Evolutionary conservation across 2,329 filamentous ascomycete genomes (phyloP).

Genomic region (Colletotrichum musicola): DNA sequence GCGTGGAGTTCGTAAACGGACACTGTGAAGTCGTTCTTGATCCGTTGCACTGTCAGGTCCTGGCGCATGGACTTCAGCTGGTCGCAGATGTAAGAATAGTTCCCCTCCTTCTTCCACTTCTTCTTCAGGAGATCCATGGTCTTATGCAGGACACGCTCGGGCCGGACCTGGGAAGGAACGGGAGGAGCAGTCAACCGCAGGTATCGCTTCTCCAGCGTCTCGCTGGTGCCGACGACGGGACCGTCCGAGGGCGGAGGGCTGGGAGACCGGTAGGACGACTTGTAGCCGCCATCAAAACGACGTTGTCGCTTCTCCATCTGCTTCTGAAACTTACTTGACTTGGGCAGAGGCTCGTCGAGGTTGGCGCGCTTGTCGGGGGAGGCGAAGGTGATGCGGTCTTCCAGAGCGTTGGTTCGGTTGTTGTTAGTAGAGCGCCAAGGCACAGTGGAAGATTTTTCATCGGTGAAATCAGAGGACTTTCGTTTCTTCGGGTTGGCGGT

Average conservation of each 20-base stretch:
- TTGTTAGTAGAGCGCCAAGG: constrained; percentile 83
- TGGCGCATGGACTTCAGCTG: constrained; percentile 99
- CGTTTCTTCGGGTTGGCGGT: constrained; percentile 76
- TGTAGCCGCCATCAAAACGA: constrained; percentile 81
- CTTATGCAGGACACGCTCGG: constrained; percentile 82
- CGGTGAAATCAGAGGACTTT: constrained; percentile 78
- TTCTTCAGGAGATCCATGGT: constrained; percentile 90
- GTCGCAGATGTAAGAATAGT: constrained; percentile 98
- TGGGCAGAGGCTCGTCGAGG: constrained; percentile 58
- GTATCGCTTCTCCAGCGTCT: constrained; percentile 91
- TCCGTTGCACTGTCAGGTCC: constrained; percentile 96
- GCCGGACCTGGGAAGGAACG: constrained; percentile 89
- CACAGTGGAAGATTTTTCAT: constrained; percentile 66
- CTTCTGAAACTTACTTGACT: constrained; percentile 89
- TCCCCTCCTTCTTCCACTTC: constrained; percentile 94
- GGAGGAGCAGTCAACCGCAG: constrained; percentile 93
- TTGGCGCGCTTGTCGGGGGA: constrained; percentile 60
- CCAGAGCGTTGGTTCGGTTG: constrained; percentile 62
- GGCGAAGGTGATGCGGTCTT: constrained; percentile 80
- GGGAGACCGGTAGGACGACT: constrained; percentile 66
- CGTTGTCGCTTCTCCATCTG: constrained; percentile 89
- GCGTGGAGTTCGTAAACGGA: constrained; percentile 98
- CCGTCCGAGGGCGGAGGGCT: constrained; percentile 70
- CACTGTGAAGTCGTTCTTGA: constrained; percentile 97
- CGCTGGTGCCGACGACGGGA: constrained; percentile 88